These are phyloP conservation scores for Alternaria hordeiaustralica DNA, from an alignment of 2,329 filamentous ascomycete genomes.

Conservation along the genomic window DNA sequence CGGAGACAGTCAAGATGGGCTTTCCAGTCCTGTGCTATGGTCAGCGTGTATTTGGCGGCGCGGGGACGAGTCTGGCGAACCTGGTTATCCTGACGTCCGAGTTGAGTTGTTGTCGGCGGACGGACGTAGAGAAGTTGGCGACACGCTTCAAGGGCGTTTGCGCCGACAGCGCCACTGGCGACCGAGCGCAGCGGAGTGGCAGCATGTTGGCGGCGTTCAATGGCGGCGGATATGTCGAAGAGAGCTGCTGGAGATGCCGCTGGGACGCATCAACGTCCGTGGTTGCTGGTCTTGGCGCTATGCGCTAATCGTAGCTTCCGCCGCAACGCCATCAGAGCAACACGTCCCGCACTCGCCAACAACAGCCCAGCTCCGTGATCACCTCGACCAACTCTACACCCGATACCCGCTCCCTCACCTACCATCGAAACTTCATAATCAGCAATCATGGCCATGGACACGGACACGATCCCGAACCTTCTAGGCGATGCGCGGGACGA, in stretches of 20 bases:
- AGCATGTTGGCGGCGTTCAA: conserved; percentile 50
- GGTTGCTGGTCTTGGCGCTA: conserved; percentile 27
- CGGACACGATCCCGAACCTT: conserved; percentile 89
- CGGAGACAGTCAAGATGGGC: conserved; percentile 85
- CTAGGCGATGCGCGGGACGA: conserved; percentile 87
- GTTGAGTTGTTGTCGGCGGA: conserved; percentile 47
- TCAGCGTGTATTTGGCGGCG: conserved; percentile 15
- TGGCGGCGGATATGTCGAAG: conserved; percentile 40
- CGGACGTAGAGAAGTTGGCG: conserved; percentile 36
- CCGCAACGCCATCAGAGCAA: conserved; percentile 30
- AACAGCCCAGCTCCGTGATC: conserved; percentile 11
- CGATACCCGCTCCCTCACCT: not conserved
- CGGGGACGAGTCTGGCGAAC: conserved; percentile 6
- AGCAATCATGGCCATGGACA: conserved; percentile 69
- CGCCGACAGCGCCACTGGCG: conserved; percentile 46
- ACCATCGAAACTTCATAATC: not conserved
- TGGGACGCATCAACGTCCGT: conserved; percentile 27
- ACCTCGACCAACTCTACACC: conserved; percentile 3
- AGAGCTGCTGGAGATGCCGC: conserved; percentile 36
- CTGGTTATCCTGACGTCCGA: conserved; percentile 89
- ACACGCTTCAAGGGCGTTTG: conserved; percentile 38
- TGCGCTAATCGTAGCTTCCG: conserved; percentile 30
- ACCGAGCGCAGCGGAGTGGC: conserved; percentile 49
- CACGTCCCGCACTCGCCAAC: conserved; percentile 27
- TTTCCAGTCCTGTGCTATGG: conserved; percentile 74